A percentile compares a stretch with the other conserved stretches of the same genome.
These are phyloP conservation scores for Clitoria ternatea DNA, from an alignment of 306 rosid genomes.

Conservation along the genomic window DNA sequence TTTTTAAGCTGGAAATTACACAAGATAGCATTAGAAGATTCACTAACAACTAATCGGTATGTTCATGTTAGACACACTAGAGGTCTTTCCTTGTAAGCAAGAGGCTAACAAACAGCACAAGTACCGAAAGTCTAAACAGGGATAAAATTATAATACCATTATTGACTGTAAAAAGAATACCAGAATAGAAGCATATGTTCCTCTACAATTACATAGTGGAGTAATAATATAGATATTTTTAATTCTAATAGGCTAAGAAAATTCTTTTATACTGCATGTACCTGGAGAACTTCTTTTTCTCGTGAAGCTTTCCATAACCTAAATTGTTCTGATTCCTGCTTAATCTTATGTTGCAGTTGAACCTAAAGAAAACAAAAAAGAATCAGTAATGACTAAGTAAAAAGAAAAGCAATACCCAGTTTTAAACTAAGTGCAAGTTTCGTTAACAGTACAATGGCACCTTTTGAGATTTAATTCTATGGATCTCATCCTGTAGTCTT, in stretches of 20 bases:
- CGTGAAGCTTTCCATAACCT: conserved; percentile 93
- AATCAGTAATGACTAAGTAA: neutral
- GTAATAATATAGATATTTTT: neutral
- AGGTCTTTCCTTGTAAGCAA: neutral
- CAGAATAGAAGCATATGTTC: neutral
- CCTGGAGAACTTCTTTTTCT: conserved; percentile 98
- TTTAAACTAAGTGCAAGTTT: neutral
- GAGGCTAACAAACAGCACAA: neutral
- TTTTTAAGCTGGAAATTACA: conserved; percentile 78
- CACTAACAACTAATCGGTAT: neutral
- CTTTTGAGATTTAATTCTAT: conserved; percentile 93
- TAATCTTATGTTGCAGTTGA: conserved; percentile 94
- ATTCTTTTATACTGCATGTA: conserved; percentile 22
- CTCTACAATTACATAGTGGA: neutral
- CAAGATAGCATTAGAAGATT: conserved; percentile 14
- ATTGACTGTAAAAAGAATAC: neutral
- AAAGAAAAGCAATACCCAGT: neutral
- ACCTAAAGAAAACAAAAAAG: conserved; percentile 46
- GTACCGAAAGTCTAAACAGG: neutral
- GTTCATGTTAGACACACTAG: neutral
- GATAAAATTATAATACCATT: neutral
- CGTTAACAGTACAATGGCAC: conserved; percentile 22
- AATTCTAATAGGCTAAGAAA: neutral
- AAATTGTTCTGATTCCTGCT: conserved; percentile 97
- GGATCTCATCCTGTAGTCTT: conserved; percentile 91